Evolutionary conservation across 768 basidiomycete species (phyloP), one percentile per base, ranked within the genome.

Genomic region (Kwoniella sp.): DNA sequence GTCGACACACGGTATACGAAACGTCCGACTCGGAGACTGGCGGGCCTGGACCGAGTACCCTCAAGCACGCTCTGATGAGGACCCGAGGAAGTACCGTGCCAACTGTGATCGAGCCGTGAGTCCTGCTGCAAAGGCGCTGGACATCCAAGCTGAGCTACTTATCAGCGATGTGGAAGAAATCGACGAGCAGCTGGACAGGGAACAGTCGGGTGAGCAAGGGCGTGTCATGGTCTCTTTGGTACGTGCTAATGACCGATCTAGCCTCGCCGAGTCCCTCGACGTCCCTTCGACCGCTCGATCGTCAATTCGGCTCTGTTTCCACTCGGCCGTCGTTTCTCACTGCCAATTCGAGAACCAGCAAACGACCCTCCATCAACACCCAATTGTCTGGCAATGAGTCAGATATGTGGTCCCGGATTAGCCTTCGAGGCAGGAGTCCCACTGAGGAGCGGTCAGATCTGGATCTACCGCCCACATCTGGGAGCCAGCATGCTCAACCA

Each of bases 21-120:
- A 68, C 66, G 17, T 62, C 60, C 1, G 66, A 68, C 46, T 68
- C 66, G 5, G 66, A 68, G 27, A 54, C 55, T 5, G 62, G 59
- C 8, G 63, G 63, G 27, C 51, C 57, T 31, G 66, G 60, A 7
- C 59, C 63, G 5, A 46, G 36, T 36, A 56, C 42, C 17, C 25
- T 59, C 8, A 44, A 44, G n/a, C 39, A 53, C 17, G 10, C 48
- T 2, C 36, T 62, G 15, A 27, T 38, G 26, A 50, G 57, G 26
- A 53, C 43, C 31, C 61, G 51, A 33, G 61, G 60, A 33, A 65
- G 36, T 23, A 60, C 42, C 2, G 59, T 69, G 4, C 67, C 64
- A 10, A 52, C 57, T 2, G 58, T 69, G 14, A 58, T 69, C 12
- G 67, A 67, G 42, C 62, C 65, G 64, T 66, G 31, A 46, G 64